phyloP scores from a whole-genome alignment of 2,329 filamentous ascomycete species.

The Alternaria triticimaculans region DNA sequence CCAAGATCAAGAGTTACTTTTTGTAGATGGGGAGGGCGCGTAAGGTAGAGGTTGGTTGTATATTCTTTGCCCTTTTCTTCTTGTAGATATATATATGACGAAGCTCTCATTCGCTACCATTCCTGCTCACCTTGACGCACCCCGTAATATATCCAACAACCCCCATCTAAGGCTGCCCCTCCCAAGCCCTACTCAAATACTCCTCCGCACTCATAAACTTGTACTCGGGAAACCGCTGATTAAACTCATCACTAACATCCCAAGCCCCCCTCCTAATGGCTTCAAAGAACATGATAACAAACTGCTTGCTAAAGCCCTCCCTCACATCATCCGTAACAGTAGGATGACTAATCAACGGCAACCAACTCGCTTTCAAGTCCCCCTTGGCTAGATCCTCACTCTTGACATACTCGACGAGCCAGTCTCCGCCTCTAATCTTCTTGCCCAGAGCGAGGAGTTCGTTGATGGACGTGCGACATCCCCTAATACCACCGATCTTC shows the following conservation, averaged over 20 bases:
- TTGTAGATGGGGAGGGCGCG: constrained; percentile 7
- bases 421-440: constrained; percentile 40
- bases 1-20: constrained; percentile 47
- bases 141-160: background rate
- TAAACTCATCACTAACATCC: constrained; percentile 56
- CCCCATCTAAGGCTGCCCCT: constrained; percentile 40
- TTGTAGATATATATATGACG: background rate
- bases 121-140: background rate
- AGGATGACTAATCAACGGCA: constrained; percentile 41
- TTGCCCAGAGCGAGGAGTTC: constrained; percentile 39
- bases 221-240: constrained; percentile 54
- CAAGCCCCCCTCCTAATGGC: constrained; percentile 53
- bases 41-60: constrained; percentile 1
- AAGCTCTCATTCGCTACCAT: background rate
- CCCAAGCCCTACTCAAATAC: constrained; percentile 53
- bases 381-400: constrained; percentile 58
- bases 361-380: constrained; percentile 51
- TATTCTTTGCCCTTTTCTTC: constrained; percentile 7
- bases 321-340: constrained; percentile 47
- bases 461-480: constrained; percentile 30
- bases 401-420: constrained; percentile 54
- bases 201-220: constrained; percentile 52
- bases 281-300: constrained; percentile 53
- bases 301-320: constrained; percentile 44
- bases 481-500: constrained; percentile 32